Percentiles rank a stretch among this genome's conserved stretches.
Evolutionary conservation across 2,329 filamentous ascomycete genomes (phyloP).

Genomic region (Camptophora hylomeconis): DNA sequence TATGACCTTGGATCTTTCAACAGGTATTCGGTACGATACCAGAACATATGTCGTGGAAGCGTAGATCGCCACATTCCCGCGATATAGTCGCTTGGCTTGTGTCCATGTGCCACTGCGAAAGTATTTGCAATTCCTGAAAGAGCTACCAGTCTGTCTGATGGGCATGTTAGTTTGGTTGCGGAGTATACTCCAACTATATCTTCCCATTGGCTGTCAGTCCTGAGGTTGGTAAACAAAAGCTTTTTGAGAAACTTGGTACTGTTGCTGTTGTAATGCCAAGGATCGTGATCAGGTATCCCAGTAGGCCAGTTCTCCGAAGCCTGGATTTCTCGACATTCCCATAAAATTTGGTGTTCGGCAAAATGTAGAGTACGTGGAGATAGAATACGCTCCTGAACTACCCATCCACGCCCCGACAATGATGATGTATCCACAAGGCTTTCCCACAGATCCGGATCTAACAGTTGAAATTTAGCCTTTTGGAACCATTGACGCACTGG

Average conservation of each 20-base stretch:
- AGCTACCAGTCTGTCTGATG: constrained; percentile 1
- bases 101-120: no score
- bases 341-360: constrained; percentile 6
- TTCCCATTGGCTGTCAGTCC: neutral
- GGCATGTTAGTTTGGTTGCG: neutral
- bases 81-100: no score
- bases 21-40: no score
- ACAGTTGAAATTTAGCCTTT: no score
- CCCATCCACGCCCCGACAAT: constrained; percentile 8
- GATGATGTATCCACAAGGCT: constrained; percentile 1
- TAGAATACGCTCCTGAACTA: constrained; percentile 9
- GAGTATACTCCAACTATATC: constrained; percentile 1
- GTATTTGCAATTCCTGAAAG: constrained; percentile 3
- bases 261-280: no score
- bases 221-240: constrained; percentile 3
- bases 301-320: constrained; percentile 6
- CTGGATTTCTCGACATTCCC: constrained; percentile 7
- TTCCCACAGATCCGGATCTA: no score
- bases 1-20: no score
- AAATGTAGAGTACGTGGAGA: constrained; percentile 10
- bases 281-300: constrained; percentile 3
- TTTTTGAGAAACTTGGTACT: no score
- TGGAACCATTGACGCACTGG: no score
- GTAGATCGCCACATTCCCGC: no score
- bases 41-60: no score